Percentiles rank a stretch among this genome's conserved stretches.
phyloP scores from a whole-genome alignment of 495 filamentous ascomycete species.

The Aspergillus ellipticus region DNA sequence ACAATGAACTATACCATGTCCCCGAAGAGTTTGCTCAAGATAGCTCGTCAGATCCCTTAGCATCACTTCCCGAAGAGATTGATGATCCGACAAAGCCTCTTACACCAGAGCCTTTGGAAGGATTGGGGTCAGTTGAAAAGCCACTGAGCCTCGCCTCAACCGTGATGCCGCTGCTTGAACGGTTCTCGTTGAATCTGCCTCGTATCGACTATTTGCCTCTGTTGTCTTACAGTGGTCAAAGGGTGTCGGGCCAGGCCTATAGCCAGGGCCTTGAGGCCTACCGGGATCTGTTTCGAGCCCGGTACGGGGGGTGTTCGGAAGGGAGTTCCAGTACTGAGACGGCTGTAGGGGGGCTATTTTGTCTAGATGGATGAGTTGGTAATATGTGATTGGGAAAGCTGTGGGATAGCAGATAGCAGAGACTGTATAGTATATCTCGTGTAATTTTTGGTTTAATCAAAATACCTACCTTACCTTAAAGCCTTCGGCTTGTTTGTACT shows the following conservation, averaged over 20 bases:
- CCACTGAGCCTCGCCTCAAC: conserved; percentile 20
- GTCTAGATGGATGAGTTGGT: conserved; percentile 13
- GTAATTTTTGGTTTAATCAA: too few relatives aligned
- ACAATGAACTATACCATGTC: conserved; percentile 64
- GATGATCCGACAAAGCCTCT: conserved; percentile 6
- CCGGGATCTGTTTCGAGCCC: conserved; percentile 29
- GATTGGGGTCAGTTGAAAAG: conserved; percentile 16
- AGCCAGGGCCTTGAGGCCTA: conserved; percentile 25
- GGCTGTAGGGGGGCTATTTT: conserved; percentile 31
- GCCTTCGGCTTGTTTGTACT: too few relatives aligned
- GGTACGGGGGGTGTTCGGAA: conserved; percentile 33
- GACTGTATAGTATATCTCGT: background rate
- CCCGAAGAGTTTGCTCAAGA: conserved; percentile 58
- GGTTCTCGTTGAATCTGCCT: conserved; percentile 31
- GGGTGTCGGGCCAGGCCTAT: conserved; percentile 13
- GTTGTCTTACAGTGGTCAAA: conserved; percentile 34
- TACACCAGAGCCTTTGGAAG: conserved; percentile 4
- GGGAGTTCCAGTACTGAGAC: conserved; percentile 10
- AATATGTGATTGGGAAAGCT: background rate
- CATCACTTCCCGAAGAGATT: conserved; percentile 3
- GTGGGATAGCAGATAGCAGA: background rate
- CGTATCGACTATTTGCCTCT: conserved; percentile 29
- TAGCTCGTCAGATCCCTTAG: background rate
- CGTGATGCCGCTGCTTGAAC: conserved; percentile 31
- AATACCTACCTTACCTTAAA: too few relatives aligned